Percentiles rank a stretch among this genome's conserved stretches.
These are phyloP conservation scores for Mollisiaceae sp. DNA, from an alignment of 2,329 filamentous ascomycete species.

Conservation along the genomic window DNA sequence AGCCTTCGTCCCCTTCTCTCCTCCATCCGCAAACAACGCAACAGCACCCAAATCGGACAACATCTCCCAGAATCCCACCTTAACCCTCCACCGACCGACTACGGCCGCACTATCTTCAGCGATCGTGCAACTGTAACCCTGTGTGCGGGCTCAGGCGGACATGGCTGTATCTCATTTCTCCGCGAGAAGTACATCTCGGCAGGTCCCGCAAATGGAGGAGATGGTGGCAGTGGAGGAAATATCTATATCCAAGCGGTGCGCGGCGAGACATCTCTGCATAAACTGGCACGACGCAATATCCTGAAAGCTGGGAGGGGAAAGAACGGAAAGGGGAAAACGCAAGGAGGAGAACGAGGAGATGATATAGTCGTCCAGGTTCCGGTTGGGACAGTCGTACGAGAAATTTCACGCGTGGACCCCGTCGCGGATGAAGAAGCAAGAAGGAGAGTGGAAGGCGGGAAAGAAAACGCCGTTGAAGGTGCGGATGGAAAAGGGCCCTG, in stretches of 20 bases:
- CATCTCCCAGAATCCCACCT: constrained; percentile 57
- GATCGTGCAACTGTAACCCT: constrained; percentile 83
- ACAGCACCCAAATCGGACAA: constrained; percentile 28
- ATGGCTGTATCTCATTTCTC: constrained; percentile 93
- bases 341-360: constrained; percentile 79
- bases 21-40: constrained; percentile 26
- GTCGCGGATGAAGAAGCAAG: constrained; percentile 68
- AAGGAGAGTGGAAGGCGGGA: constrained; percentile 45
- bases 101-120: constrained; percentile 80
- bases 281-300: constrained; percentile 78
- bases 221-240: constrained; percentile 89
- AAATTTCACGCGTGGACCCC: constrained; percentile 80
- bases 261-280: constrained; percentile 91
- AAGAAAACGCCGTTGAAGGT: constrained; percentile 41
- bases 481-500: constrained; percentile 39
- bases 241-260: constrained; percentile 93
- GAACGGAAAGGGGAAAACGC: constrained; percentile 76
- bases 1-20: constrained; percentile 25
- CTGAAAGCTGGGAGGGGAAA: constrained; percentile 77
- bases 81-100: constrained; percentile 84
- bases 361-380: constrained; percentile 90
- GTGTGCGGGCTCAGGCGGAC: constrained; percentile 80
- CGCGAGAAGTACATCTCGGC: constrained; percentile 89
- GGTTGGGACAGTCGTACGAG: constrained; percentile 87
- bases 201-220: constrained; percentile 91